A percentile compares a stretch with the other conserved stretches of the same genome.
Evolutionary conservation across 768 basidiomycete genomes (phyloP).

Genomic region (Leccinellum albellum): DNA sequence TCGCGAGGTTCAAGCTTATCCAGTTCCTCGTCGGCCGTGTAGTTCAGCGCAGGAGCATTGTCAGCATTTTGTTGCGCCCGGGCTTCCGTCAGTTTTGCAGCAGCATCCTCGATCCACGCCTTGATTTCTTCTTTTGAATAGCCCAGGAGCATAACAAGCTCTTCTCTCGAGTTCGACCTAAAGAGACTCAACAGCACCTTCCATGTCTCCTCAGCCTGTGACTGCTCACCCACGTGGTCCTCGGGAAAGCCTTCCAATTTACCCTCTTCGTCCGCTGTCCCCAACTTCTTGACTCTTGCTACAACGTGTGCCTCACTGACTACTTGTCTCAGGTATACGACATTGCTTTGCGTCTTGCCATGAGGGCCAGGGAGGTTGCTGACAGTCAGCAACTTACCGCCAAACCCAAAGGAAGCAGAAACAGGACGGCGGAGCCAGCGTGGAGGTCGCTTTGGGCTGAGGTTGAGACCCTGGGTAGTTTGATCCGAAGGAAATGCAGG

Average conservation of each 20-base stretch:
- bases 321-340: slow-evolving; percentile 75
- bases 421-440: slow-evolving; percentile 91
- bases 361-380: slow-evolving; percentile 70
- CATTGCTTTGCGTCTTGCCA: slow-evolving; percentile 78
- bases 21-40: slow-evolving; percentile 38
- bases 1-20: slow-evolving; percentile 52
- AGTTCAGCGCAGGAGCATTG: slow-evolving; percentile 31
- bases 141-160: slow-evolving; percentile 84
- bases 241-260: slow-evolving; percentile 67
- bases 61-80: slow-evolving; percentile 19
- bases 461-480: slow-evolving; percentile 45
- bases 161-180: slow-evolving; percentile 83
- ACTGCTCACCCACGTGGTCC: slow-evolving; percentile 35
- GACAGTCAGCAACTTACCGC: slow-evolving; percentile 80
- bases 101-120: slow-evolving; percentile 73
- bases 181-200: slow-evolving; percentile 87
- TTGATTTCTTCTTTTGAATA: slow-evolving; percentile 89
- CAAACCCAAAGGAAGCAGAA: slow-evolving; percentile 84
- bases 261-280: slow-evolving; percentile 55
- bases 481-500: slow-evolving; percentile 44
- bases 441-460: slow-evolving; percentile 91
- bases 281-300: slow-evolving; percentile 66
- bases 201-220: slow-evolving; percentile 60
- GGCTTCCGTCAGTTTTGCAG: slow-evolving; percentile 63
- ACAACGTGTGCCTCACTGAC: slow-evolving; percentile 74